Evolutionary conservation across 257 asterid species (phyloP).

Genomic region (Lycium barbarum): DNA sequence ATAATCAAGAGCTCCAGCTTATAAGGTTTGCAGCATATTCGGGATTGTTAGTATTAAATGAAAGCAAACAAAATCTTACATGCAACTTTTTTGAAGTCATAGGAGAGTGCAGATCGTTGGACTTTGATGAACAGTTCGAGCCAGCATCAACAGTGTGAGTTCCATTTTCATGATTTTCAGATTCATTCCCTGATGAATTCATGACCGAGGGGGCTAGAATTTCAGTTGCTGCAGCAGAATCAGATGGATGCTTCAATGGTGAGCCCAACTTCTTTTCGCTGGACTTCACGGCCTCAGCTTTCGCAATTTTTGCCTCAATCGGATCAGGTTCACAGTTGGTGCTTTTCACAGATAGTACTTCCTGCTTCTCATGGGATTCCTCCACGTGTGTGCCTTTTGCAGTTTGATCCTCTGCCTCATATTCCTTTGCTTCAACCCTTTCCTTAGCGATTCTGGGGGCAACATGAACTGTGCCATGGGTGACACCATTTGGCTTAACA

Average conservation of each 20-base stretch:
- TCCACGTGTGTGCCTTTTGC: slow-evolving; percentile 42
- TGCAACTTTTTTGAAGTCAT: slow-evolving; percentile 45
- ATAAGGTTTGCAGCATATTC: neutral
- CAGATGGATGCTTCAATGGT: slow-evolving; percentile 55
- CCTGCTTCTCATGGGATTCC: slow-evolving; percentile 54
- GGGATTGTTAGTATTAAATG: neutral
- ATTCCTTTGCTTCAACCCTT: slow-evolving; percentile 41
- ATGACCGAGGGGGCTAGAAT: slow-evolving; percentile 43
- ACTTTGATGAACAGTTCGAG: slow-evolving; percentile 43
- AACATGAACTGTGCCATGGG: slow-evolving; percentile 46
- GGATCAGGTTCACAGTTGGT: slow-evolving; percentile 46
- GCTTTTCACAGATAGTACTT: slow-evolving; percentile 64
- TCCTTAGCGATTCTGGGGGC: slow-evolving; percentile 46
- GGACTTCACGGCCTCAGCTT: slow-evolving; percentile 57
- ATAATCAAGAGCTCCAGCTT: slow-evolving; percentile 7
- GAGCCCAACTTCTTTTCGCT: slow-evolving; percentile 53
- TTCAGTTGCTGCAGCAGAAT: slow-evolving; percentile 47
- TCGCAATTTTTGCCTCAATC: slow-evolving; percentile 52
- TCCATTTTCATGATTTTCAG: slow-evolving; percentile 50
- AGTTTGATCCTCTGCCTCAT: slow-evolving; percentile 42
- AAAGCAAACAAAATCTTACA: slow-evolving; percentile 39
- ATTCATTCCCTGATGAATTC: slow-evolving; percentile 43
- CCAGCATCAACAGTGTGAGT: slow-evolving; percentile 50
- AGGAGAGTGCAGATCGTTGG: slow-evolving; percentile 49
- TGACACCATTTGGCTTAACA: slow-evolving; percentile 48